Conservation (phyloP, 768 basidiomycete species). For the Kwoniella sp. region DNA sequence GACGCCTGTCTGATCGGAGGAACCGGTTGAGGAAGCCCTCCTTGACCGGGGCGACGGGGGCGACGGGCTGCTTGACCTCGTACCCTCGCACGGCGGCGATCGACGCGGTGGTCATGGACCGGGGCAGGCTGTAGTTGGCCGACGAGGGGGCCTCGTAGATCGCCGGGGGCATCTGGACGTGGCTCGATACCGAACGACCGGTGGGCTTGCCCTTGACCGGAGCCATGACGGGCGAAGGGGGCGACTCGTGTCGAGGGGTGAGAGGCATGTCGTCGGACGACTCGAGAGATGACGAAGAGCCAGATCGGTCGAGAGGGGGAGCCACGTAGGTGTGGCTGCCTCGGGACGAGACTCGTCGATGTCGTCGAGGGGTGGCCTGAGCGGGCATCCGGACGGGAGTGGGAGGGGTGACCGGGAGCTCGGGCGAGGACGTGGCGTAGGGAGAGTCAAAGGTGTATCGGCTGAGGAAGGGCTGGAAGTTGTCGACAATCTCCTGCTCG, state of each 20-base stretch:
- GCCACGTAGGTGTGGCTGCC: conserved; percentile 33
- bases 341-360: conserved; percentile 32
- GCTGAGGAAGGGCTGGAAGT: conserved; percentile 46
- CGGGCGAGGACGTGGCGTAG: conserved; percentile 32
- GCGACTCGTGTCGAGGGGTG: conserved; percentile 24
- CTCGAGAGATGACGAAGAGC: conserved; percentile 48
- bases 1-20: conserved; percentile 24
- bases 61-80: not conserved
- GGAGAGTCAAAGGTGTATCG: conserved; percentile 21
- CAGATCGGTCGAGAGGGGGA: conserved; percentile 48
- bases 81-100: not conserved
- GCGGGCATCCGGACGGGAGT: conserved; percentile 25
- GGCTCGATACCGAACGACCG: conserved; percentile 22
- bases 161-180: conserved; percentile 30
- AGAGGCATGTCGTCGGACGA: conserved; percentile 41
- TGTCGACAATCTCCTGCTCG: conserved; percentile 43
- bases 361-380: conserved; percentile 18
- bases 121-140: conserved; percentile 21
- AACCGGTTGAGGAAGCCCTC: conserved; percentile 30
- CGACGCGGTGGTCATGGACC: conserved; percentile 24
- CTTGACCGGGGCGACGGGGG: conserved; percentile 10
- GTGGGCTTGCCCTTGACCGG: conserved; percentile 1
- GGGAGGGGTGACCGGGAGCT: conserved; percentile 31
- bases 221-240: conserved; percentile 11
- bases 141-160: conserved; percentile 34